These are phyloP conservation scores for Thermomucor indicae-seudaticae DNA, from an alignment of 371 early-diverging fungal species.

Conservation along the genomic window DNA sequence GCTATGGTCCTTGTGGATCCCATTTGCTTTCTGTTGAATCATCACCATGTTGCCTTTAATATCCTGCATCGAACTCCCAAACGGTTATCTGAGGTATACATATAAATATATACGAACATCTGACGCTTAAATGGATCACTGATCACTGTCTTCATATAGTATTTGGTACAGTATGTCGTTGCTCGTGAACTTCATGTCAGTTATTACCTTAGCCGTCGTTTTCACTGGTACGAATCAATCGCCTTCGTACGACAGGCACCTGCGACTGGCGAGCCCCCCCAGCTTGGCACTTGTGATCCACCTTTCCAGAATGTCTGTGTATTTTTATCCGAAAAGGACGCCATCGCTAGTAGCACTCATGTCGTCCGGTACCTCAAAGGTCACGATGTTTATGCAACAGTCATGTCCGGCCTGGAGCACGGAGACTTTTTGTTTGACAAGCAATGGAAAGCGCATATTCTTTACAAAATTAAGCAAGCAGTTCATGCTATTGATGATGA, in stretches of 20 bases:
- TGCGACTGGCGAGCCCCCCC: not conserved
- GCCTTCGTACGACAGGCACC: conserved; percentile 29
- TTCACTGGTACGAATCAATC: conserved; percentile 58
- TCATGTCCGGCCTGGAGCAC: conserved; percentile 48
- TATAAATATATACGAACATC: not conserved
- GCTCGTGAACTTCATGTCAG: conserved; percentile 62
- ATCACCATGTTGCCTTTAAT: conserved; percentile 61
- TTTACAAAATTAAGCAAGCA: conserved; percentile 18
- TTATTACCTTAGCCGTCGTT: conserved; percentile 58
- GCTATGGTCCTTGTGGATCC: conserved; percentile 65
- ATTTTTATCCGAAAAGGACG: conserved; percentile 44
- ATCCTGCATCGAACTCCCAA: conserved; percentile 61
- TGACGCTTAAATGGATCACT: not conserved
- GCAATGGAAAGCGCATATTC: conserved; percentile 31
- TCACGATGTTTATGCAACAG: conserved; percentile 13
- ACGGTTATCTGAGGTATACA: conserved; percentile 40
- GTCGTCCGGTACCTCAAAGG: conserved; percentile 30
- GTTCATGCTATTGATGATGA: conserved; percentile 22
- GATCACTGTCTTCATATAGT: conserved; percentile 11
- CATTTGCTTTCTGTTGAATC: conserved; percentile 61
- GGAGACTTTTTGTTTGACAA: conserved; percentile 42
- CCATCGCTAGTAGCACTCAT: conserved; percentile 30
- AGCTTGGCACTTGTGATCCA: not conserved
- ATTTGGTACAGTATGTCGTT: conserved; percentile 55
- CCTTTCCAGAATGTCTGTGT: conserved; percentile 25